A percentile compares a stretch with the other conserved stretches of the same genome.
phyloP scores from a whole-genome alignment of 176 grass and related monocot species.

The Oryza australiensis region DNA sequence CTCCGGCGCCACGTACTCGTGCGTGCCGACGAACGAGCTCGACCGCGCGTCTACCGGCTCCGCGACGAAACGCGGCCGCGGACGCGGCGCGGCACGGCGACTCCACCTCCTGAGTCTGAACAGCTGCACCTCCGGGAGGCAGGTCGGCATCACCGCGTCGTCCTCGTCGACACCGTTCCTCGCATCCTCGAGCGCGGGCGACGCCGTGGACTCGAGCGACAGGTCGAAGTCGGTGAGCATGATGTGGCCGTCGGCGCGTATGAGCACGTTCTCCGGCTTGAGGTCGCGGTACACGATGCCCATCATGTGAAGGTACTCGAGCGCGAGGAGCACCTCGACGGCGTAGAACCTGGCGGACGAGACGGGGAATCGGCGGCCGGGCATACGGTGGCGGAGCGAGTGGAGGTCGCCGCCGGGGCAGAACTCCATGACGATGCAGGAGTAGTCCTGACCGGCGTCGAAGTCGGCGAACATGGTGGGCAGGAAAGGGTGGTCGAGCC shows the following conservation, averaged over 20 bases:
- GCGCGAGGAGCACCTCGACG: slow-evolving; percentile 81
- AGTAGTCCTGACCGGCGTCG: slow-evolving; percentile 72
- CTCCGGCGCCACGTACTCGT: slow-evolving; percentile 95
- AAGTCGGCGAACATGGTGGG: slow-evolving; percentile 92
- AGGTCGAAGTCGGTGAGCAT: slow-evolving; percentile 99
- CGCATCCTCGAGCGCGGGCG: slow-evolving; percentile 57
- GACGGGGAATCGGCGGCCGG: slow-evolving; percentile 68
- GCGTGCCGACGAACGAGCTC: slow-evolving; percentile 86
- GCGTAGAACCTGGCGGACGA: slow-evolving; percentile 83
- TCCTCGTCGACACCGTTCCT: not conserved
- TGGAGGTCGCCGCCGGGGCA: slow-evolving; percentile 92
- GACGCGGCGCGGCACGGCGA: not conserved
- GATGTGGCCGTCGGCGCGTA: slow-evolving; percentile 91
- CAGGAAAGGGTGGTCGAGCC: slow-evolving; percentile 89
- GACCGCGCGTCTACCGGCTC: slow-evolving; percentile 82
- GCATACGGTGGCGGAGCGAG: slow-evolving; percentile 82
- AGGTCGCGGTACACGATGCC: slow-evolving; percentile 99
- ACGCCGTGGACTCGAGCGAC: slow-evolving; percentile 82
- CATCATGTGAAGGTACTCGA: slow-evolving; percentile 99
- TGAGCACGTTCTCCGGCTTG: slow-evolving; percentile 97
- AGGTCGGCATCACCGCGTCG: slow-evolving; percentile 25
- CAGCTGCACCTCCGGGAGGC: slow-evolving; percentile 61
- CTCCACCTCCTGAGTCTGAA: slow-evolving; percentile 40
- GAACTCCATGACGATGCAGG: slow-evolving; percentile 98
- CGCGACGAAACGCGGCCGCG: slow-evolving; percentile 61